Base-by-base conservation (phyloP, 106 monocot genomes). In the Chionographis japonica region DNA sequence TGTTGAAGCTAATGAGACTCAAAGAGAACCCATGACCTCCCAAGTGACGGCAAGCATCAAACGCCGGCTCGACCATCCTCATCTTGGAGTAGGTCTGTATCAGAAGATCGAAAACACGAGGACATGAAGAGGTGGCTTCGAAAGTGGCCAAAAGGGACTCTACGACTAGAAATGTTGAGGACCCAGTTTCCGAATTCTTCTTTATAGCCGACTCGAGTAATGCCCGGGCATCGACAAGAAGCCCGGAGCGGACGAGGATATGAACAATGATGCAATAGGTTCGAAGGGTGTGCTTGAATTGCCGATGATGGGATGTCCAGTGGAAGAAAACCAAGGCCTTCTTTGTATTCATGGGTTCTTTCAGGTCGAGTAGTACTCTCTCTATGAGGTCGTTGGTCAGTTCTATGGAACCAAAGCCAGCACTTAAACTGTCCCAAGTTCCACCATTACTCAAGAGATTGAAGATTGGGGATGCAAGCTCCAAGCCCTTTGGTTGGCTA, bases 31-130 rank as follows among this genome's bases (percentile, higher is more conserved):
- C 89, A 43, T 50, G 73, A 8, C 87, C 78, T 15, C 56, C 63
- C 9, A 89, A 49, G 43, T 60, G 62, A 35, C 52, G 40, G 62
- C 86, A 97, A 76, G 76, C 77, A 52, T 80, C 78, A 37, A 89
- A 72, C 42, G 86, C 86, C 14, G 37, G 67, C 14, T 74, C 78
- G 27, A 82, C 61, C 66, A 78, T 65, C 59, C 76, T 68, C 74
- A 80, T 10, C 63, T 79, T 89, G 13, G 82, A 40, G 62, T 76
- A 92, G 12, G 76, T 60, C 62, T 82, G 76, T 9, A 90, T 61
- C 10, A 97, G 54, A 19, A 92, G 67, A 70, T 97, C 86, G 61
- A 89, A 87, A n/a, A 83, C 87, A 11, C 77, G 70, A 57, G 80
- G 84, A 17, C 77, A 73, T 12, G 88, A 67, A 19, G 69, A 62